Evolutionary conservation across 1,284 basidiomycete genomes (phyloP).

Genomic region (Irpex sp.): DNA sequence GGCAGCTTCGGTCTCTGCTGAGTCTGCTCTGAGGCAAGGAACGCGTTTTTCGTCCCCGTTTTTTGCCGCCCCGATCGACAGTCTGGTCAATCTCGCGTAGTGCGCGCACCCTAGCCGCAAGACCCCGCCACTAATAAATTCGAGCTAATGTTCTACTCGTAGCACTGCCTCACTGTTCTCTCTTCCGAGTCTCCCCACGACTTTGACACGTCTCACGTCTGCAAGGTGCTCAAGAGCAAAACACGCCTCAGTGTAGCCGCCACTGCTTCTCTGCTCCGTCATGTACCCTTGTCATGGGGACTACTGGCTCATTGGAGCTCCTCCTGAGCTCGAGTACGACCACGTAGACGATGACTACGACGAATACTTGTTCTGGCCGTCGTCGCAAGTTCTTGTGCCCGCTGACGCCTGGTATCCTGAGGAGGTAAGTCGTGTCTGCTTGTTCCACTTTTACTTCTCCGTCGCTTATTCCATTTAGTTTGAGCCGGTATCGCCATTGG

Average conservation of each 20-base stretch:
- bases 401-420: not conserved
- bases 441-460: too few relatives aligned
- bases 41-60: not conserved
- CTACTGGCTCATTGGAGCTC: not conserved
- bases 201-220: not conserved
- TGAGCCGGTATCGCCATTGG: not conserved
- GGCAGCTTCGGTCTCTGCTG: too few relatives aligned
- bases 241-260: too few relatives aligned
- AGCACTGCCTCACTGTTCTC: not conserved
- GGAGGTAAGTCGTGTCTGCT: not conserved
- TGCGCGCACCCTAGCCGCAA: not conserved
- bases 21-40: too few relatives aligned
- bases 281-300: not conserved
- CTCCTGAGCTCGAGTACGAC: not conserved
- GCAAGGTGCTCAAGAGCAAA: not conserved
- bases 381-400: slow-evolving; percentile 10
- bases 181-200: not conserved
- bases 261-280: too few relatives aligned
- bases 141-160: not conserved
- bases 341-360: slow-evolving; percentile 17
- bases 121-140: not conserved
- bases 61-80: not conserved
- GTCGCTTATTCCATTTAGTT: not conserved
- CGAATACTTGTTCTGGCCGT: slow-evolving; percentile 18
- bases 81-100: not conserved